Evolutionary conservation across 2,329 filamentous ascomycete genomes (phyloP), one percentile per base, ranked within the genome.

Genomic region (Neophaeococcomyces aloes): DNA sequence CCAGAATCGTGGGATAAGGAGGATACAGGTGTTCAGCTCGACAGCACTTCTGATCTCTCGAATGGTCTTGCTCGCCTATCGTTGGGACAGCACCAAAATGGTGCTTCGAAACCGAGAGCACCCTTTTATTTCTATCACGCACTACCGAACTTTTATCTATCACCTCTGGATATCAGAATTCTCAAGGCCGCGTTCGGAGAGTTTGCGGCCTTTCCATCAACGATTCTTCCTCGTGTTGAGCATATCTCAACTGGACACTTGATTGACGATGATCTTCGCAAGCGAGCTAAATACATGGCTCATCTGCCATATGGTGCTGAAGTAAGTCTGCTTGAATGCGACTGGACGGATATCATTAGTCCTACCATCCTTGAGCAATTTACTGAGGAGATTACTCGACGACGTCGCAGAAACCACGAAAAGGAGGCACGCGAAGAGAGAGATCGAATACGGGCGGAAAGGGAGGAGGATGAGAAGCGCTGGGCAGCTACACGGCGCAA

Each of bases 221-320:
- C 85, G 0, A 80, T 95, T 13, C 70, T 94, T 7, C 88, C 88
- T 1, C 78, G 85, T 3, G 83, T 95, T 2, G 88, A 94, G 61
- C 86, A 86, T 56, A 83, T 95, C 21, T 91, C 86, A 1, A 86
- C 83, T 1, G 87, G 86, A 1, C 86, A 94, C 57, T 79, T 86
- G 4, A 78, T 95, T 4, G 87, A 95, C 53, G 87, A 94, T 56
- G 79, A 81, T 13, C 63, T 94, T 42, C 78, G 88, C 36, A 87
- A 83, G 59, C 77, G 86, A 25, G 80, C 85, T 44, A 94, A 91
- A 60, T 95, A 94, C 52, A 73, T 95, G 2, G 78, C 78, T 1
- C 88, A 95, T 61, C 71, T 95, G 4, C 88, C 88, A 0, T 79
- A 83, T 39, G 88, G 88, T n/a, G 94, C 87, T 60, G 82, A 94